Evolutionary conservation across 306 rosid species (phyloP), one percentile per base, ranked within the genome.

Genomic region (Neltuma alba): DNA sequence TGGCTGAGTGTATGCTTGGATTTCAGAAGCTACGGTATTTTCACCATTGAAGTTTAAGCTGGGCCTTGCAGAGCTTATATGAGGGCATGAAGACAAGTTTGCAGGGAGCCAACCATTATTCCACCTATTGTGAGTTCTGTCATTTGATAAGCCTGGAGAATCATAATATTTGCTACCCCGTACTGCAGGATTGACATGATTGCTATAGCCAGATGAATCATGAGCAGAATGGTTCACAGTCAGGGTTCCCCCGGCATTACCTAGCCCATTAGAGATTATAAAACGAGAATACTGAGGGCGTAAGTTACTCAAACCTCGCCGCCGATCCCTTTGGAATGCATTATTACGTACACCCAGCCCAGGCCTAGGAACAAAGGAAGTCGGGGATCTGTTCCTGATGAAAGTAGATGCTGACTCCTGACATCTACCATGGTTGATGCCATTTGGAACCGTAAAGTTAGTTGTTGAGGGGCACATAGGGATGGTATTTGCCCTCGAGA

Each of bases 321-420:
- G 79, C 65, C 78, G 70, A 50, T 66, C 72, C 78, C 81, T 87
- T 76, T 82, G 87, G 67, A 76, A 77, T 74, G 34, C 76, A 78
- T 61, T 79, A 80, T 63, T 31, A 18, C 42, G 84, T 21, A 71
- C 79, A 66, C 88, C 84, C 76, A 74, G 83, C 60, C 16, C 20
- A 31, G 78, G 79, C 76, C 72, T 83, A 7, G 90, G 36, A 76
- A 28, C 33, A 12, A 80, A 18, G 42, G 45, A 72, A 0, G 83
- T 69, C 12, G 78, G 89, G 77, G 72, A 6, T 73, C 84, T 83
- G 58, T 67, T 84, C 54, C 79, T 83, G 9, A 62, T 37, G 61
- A 77, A 45, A 74, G n/a, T 20, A 47, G 69, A 23, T 27, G 72
- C 85, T 52, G 84, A 33, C 6, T 54, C 86, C 44, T 72, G 87